Base-by-base conservation (phyloP, 768 basidiomycete genomes). In the Panellus pusillus region DNA sequence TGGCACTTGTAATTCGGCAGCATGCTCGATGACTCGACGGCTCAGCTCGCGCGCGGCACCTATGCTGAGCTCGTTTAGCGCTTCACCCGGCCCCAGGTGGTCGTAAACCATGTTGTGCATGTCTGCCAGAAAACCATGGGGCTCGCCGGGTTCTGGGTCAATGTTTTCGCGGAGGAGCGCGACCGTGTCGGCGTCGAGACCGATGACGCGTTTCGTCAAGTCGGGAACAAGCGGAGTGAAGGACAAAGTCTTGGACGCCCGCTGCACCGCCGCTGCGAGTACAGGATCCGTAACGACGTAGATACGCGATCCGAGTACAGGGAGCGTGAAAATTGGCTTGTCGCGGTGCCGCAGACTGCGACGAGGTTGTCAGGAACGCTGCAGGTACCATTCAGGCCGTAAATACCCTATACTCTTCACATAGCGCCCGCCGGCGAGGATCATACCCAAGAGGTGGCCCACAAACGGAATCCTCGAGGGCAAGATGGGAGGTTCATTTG, bases 201-300 rank as follows among this genome's bases (percentile, higher is more conserved):
- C 57, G 6, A 58, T 40, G 12, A 58, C 43, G 9, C 57, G 27
- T 31, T 50, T 44, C 1, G 57, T 58, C 27, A 58, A 28, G 19
- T 58, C 51, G 9, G 57, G 57, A 39, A 58, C 43, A 19, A 58
- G 47, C 9, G 49, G 48, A 14, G 57, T 58, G 52, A 58, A 58
- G 7, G 57, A 58, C 29, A 58, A 32, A 9, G 35, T 37, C 38
- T 50, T 58, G 17, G 57, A 58, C 18, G 57, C 57, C 41, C 57
- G 57, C 43, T 58, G 57, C 18, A 58, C 57, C 7, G 57, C 57
- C 1, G 52, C 57, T 1, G 57, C 57, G 4, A 58, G 52, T 8
- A 51, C 40, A n/a, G 57, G 57, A 42, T 58, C 57, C 15, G 51
- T 58, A 17, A 58, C 57, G 3, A 58, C 46, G 47, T 58, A 58